phyloP scores from a whole-genome alignment of 192 early-diverging fungal genomes.

The Coemansia sp. region DNA sequence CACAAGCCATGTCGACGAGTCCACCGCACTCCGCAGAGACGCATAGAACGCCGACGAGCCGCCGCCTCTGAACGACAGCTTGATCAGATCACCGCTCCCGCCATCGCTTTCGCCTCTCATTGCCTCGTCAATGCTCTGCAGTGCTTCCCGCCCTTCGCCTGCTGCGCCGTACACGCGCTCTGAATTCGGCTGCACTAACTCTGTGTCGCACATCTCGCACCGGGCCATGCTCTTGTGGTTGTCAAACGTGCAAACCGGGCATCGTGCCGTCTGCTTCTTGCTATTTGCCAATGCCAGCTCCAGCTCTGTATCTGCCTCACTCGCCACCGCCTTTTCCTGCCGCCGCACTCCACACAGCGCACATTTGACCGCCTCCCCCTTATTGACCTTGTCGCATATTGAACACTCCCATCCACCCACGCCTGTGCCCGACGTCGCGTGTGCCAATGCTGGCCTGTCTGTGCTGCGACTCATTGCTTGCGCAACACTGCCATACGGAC shows the following conservation, averaged over 20 bases:
- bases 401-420: conserved; percentile 38
- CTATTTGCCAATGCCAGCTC: background rate
- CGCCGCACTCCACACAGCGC: conserved; percentile 44
- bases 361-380: conserved; percentile 33
- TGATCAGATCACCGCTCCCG: conserved; percentile 41
- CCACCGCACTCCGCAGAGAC: conserved; percentile 64
- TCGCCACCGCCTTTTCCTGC: conserved; percentile 5
- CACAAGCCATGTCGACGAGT: conserved; percentile 59
- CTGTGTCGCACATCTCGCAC: conserved; percentile 84
- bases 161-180: background rate
- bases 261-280: conserved; percentile 41
- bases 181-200: conserved; percentile 46
- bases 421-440: background rate
- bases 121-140: background rate
- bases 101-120: background rate
- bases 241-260: conserved; percentile 83
- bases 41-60: conserved; percentile 64
- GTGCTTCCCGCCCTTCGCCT: conserved; percentile 18
- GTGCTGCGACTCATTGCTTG: background rate
- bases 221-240: conserved; percentile 77
- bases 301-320: background rate
- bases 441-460: background rate
- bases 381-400: conserved; percentile 48
- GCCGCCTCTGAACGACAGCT: conserved; percentile 79
- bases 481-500: background rate